Percentiles rank a stretch among this genome's conserved stretches.
Evolutionary conservation across 768 basidiomycete species (phyloP).

Genomic region (Mycena sanguinolenta): DNA sequence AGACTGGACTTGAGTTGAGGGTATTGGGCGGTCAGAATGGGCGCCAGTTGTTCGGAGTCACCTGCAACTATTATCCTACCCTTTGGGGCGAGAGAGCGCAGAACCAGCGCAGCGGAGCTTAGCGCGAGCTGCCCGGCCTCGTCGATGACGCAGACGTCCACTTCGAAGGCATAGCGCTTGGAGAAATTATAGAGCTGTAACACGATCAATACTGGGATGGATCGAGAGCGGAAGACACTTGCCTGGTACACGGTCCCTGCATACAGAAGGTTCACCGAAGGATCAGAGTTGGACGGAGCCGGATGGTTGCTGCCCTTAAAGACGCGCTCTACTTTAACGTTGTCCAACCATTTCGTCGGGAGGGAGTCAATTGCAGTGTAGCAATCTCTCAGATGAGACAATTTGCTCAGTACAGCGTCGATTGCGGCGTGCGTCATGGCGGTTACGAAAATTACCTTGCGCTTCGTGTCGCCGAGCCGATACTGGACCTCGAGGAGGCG

Average conservation of each 20-base stretch:
- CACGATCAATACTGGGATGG: conserved; percentile 2
- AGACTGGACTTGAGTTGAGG: conserved; percentile 52
- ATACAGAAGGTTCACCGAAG: conserved; percentile 52
- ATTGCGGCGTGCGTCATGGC: conserved; percentile 69
- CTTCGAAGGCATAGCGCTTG: conserved; percentile 52
- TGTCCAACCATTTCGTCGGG: conserved; percentile 57
- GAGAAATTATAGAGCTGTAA: conserved; percentile 62
- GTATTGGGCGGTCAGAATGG: conserved; percentile 62
- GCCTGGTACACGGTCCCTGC: conserved; percentile 65
- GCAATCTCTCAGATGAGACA: conserved; percentile 51
- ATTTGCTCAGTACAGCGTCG: conserved; percentile 60
- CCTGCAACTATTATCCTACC: conserved; percentile 64
- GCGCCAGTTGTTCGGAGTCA: conserved; percentile 66
- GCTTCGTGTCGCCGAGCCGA: conserved; percentile 44
- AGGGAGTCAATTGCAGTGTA: conserved; percentile 54
- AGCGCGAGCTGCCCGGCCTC: conserved; percentile 67
- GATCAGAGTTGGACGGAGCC: conserved; percentile 45
- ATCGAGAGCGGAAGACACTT: conserved; percentile 16
- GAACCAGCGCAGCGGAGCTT: conserved; percentile 59
- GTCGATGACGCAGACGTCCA: conserved; percentile 62
- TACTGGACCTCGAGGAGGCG: conserved; percentile 59
- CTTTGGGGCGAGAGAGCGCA: conserved; percentile 52
- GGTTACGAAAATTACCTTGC: conserved; percentile 60
- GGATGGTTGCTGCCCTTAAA: conserved; percentile 56
- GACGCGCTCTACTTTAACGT: conserved; percentile 58